Conservation (phyloP, 129 eudicot genomes). For the Apium graveolens region DNA sequence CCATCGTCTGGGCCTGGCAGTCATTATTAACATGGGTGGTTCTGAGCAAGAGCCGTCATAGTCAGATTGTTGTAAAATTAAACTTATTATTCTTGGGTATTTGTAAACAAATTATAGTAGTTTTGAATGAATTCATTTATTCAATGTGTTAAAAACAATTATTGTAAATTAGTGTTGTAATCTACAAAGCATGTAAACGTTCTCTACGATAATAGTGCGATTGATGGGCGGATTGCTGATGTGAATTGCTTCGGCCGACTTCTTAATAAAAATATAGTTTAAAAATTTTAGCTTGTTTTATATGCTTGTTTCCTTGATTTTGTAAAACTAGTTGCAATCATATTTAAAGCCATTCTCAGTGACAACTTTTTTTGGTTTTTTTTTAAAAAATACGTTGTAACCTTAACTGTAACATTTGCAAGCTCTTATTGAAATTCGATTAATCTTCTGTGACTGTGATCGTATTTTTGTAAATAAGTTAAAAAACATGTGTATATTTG, state of each 20-base stretch:
- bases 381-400: too few relatives aligned
- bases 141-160: not conserved
- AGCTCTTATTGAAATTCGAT: too few relatives aligned
- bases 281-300: not conserved
- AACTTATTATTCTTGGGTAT: not conserved
- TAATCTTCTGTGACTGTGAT: too few relatives aligned
- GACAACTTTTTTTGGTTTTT: too few relatives aligned
- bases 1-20: constrained; percentile 35
- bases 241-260: not conserved
- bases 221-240: not conserved
- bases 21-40: not conserved
- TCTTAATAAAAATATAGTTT: not conserved
- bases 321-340: not conserved
- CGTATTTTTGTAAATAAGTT: too few relatives aligned
- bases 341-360: not conserved
- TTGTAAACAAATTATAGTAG: not conserved
- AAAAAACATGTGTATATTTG: too few relatives aligned
- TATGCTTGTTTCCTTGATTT: not conserved
- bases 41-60: not conserved
- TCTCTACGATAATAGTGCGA: not conserved
- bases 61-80: constrained; percentile 1
- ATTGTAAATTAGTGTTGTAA: not conserved
- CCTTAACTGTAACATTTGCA: too few relatives aligned
- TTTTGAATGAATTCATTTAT: not conserved
- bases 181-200: not conserved